A percentile compares a stretch with the other conserved stretches of the same genome.
These are phyloP conservation scores for Musa acuminata DNA, from an alignment of 176 grass and related monocot species.

Conservation along the genomic window DNA sequence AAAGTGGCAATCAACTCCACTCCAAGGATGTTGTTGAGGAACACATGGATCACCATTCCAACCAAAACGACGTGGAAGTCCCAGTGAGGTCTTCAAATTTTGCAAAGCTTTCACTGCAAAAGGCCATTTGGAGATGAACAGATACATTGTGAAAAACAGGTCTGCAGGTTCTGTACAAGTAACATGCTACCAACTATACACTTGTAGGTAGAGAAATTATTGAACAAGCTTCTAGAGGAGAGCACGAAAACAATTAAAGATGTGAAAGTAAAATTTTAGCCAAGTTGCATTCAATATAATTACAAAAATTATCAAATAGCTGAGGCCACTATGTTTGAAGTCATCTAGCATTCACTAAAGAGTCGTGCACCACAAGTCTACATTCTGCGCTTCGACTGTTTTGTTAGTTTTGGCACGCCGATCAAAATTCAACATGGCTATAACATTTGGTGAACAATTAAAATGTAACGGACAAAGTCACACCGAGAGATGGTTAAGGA, in stretches of 20 bases:
- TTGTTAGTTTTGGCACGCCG: background rate
- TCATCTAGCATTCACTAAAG: no score
- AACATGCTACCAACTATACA: background rate
- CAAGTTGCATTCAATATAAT: background rate
- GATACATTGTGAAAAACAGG: background rate
- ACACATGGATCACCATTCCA: slow-evolving; percentile 97
- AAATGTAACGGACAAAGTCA: background rate
- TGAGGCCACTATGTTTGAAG: background rate
- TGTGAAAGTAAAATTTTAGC: background rate
- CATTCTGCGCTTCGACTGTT: background rate
- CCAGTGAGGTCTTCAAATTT: slow-evolving; percentile 59
- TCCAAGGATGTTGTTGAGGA: slow-evolving; percentile 96
- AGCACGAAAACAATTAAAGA: background rate
- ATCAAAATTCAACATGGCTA: background rate
- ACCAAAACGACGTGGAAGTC: slow-evolving; percentile 79
- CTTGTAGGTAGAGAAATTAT: background rate
- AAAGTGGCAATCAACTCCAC: slow-evolving; percentile 85
- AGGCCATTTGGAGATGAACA: slow-evolving; percentile 2
- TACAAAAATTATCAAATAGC: background rate
- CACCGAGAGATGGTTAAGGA: background rate
- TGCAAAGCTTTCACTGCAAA: slow-evolving; percentile 52
- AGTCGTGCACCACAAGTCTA: background rate
- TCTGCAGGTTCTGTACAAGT: no score
- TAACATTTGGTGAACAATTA: background rate
- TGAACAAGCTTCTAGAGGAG: background rate